phyloP scores from a whole-genome alignment of 2,329 filamentous ascomycete genomes.

The Monilinia fructicola region DNA sequence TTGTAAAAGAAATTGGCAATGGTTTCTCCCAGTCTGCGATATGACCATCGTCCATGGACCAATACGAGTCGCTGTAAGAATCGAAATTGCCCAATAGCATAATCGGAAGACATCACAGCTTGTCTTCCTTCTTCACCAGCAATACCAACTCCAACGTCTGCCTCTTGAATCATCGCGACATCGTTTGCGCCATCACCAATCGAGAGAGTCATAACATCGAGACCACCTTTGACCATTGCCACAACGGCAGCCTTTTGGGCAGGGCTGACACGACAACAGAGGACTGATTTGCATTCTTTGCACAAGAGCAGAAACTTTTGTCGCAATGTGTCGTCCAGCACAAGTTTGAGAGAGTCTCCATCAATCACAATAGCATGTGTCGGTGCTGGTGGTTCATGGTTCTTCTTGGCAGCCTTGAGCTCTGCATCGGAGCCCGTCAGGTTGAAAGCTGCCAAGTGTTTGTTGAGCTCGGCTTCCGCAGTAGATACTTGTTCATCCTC shows the following conservation, averaged over 20 bases:
- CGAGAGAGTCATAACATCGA: slow-evolving; percentile 94
- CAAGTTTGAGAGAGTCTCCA: slow-evolving; percentile 86
- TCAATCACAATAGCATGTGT: slow-evolving; percentile 95
- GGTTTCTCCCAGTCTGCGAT: slow-evolving; percentile 84
- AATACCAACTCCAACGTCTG: slow-evolving; percentile 94
- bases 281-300: slow-evolving; percentile 93
- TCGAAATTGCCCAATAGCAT: slow-evolving; percentile 90
- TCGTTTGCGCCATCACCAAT: slow-evolving; percentile 95
- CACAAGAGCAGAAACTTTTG: slow-evolving; percentile 94
- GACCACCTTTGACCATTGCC: slow-evolving; percentile 86
- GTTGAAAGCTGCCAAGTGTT: slow-evolving; percentile 68
- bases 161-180: slow-evolving; percentile 97
- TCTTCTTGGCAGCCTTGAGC: slow-evolving; percentile 72
- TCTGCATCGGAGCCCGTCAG: slow-evolving; percentile 86
- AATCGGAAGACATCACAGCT: slow-evolving; percentile 94
- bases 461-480: slow-evolving; percentile 71
- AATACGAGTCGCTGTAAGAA: slow-evolving; percentile 82
- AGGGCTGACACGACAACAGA: slow-evolving; percentile 96
- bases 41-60: slow-evolving; percentile 95
- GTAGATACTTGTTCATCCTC: slow-evolving; percentile 66
- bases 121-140: slow-evolving; percentile 89
- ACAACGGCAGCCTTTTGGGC: slow-evolving; percentile 98
- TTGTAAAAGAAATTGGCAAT: slow-evolving; percentile 99
- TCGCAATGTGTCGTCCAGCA: slow-evolving; percentile 76
- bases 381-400: slow-evolving; percentile 80